Base-by-base conservation (phyloP, 352 stramenopile species). In the Plasmopara muralis region DNA sequence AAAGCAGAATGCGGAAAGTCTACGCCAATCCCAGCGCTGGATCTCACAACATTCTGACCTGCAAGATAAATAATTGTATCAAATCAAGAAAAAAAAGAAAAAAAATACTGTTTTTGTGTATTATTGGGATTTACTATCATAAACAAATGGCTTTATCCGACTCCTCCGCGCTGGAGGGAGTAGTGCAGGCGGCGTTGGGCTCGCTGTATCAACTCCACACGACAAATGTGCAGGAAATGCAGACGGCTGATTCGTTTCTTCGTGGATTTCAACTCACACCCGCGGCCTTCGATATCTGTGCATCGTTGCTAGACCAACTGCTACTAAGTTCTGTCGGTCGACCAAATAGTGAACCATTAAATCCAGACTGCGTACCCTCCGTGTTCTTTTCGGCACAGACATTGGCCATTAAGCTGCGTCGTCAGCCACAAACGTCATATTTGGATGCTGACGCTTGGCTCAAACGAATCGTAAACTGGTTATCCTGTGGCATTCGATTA, bases 381-480 rank as follows among this genome's bases (percentile, higher is more conserved):
- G 62, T 87, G 20, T 92, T 90, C 62, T 92, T 92, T 62, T 70
- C 82, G 16, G 66, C 82, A 14, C 82, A 92, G 68, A 92, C 82
- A 57, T 68, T 92, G 44, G 77, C 79, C n/a, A 89, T 76, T 64
- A 89, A 90, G 58, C 52, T 92, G 14, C 76, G 81, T 5, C 75
- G 78, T 16, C 70, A 87, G 40, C 67, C 77, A 31, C 55, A 57
- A 4, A 34, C 53, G 61, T 83, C 52, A 68, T 68, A 0, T 20
- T 49, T 18, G 43, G 69, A 59, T 14, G 53, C 51, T 1, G 31
- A 30, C 8, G 33, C 13, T 18, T 86, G 76, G 79, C 68, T 60
- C 28, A 54, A 70, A 20, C 68, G 73, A 28, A 66, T 90, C 42
- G 58, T 86, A 46, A 55, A 56, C 45, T 90, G 79, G 79, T 70